A percentile compares a stretch with the other conserved stretches of the same genome.
phyloP scores from a whole-genome alignment of 371 early-diverging fungal genomes.

The Mucor lusitanicus region DNA sequence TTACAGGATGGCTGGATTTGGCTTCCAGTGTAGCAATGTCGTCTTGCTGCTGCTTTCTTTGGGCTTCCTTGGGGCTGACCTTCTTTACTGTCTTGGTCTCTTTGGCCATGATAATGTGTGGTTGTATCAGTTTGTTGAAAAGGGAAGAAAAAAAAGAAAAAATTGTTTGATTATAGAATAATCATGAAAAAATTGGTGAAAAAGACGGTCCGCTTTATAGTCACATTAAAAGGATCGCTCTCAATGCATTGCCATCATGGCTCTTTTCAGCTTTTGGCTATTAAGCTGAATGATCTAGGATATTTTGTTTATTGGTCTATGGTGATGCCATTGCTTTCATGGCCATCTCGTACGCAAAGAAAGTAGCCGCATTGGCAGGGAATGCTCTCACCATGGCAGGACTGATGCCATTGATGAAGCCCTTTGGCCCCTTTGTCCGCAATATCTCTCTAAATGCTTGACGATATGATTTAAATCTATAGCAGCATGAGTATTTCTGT shows the following conservation, averaged over 20 bases:
- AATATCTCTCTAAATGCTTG: conserved; percentile 47
- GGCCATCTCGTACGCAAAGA: conserved; percentile 78
- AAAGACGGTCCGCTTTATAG: conserved; percentile 1
- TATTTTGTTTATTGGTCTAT: not conserved
- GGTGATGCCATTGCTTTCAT: conserved; percentile 50
- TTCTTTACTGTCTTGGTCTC: conserved; percentile 6
- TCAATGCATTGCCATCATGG: not conserved
- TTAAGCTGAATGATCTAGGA: not conserved
- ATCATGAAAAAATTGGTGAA: not conserved
- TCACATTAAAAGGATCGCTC: not conserved
- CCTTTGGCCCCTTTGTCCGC: conserved; percentile 42
- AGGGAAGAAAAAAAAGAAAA: conserved; percentile 6
- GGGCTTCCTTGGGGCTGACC: not conserved
- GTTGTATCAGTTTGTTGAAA: not conserved
- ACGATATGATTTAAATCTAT: conserved; percentile 29
- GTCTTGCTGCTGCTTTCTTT: conserved; percentile 25
- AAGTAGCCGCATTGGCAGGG: conserved; percentile 89
- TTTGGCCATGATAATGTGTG: conserved; percentile 5
- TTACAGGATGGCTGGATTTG: conserved; percentile 42
- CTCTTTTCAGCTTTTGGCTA: too few species aligned
- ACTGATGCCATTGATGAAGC: conserved; percentile 78
- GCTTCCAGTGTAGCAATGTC: conserved; percentile 34
- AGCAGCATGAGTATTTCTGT: not conserved
- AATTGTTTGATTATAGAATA: not conserved
- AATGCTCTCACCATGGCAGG: conserved; percentile 87